Conservation (phyloP, 768 basidiomycete genomes). For the Pleurotus pulmonarius region DNA sequence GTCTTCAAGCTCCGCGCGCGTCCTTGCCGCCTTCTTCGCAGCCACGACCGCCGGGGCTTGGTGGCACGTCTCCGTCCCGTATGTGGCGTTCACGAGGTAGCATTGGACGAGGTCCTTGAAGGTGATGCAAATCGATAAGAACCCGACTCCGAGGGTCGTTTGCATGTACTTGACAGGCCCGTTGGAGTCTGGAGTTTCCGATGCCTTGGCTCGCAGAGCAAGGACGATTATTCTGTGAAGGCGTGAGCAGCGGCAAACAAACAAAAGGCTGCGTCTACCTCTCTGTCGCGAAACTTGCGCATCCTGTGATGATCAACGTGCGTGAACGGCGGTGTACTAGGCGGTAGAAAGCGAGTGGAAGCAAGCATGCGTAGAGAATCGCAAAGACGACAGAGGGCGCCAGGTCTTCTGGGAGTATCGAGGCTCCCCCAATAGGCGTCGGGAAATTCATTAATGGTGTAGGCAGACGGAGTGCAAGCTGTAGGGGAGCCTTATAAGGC, state of each 20-base stretch:
- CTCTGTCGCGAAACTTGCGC: constrained; percentile 29
- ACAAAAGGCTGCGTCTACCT: constrained; percentile 20
- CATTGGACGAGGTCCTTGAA: constrained; percentile 31
- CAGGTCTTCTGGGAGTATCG: constrained; percentile 31
- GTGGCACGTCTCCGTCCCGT: constrained; percentile 23
- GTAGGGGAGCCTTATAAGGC: too few relatives aligned
- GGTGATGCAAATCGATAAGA: constrained; percentile 30
- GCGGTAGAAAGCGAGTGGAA: constrained; percentile 32
- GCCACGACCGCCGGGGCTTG: constrained; percentile 21
- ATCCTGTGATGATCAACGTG: constrained; percentile 29
- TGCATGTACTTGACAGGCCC: constrained; percentile 18
- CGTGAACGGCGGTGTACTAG: constrained; percentile 29
- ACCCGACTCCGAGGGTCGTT: constrained; percentile 28
- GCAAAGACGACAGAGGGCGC: constrained; percentile 39
- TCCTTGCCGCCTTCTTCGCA: constrained; percentile 13
- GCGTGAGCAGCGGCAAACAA: not conserved
- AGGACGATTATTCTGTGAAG: constrained; percentile 26
- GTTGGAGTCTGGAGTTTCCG: constrained; percentile 4
- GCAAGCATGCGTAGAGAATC: constrained; percentile 30
- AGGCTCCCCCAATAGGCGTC: constrained; percentile 37
- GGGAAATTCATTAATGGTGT: constrained; percentile 25
- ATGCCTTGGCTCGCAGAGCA: constrained; percentile 18
- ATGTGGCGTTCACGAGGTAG: constrained; percentile 36
- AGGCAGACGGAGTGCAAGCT: too few relatives aligned
- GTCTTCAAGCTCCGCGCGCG: not conserved